Conservation (phyloP, 2,329 filamentous ascomycete genomes). For the Chaetomium strumarium region DNA sequence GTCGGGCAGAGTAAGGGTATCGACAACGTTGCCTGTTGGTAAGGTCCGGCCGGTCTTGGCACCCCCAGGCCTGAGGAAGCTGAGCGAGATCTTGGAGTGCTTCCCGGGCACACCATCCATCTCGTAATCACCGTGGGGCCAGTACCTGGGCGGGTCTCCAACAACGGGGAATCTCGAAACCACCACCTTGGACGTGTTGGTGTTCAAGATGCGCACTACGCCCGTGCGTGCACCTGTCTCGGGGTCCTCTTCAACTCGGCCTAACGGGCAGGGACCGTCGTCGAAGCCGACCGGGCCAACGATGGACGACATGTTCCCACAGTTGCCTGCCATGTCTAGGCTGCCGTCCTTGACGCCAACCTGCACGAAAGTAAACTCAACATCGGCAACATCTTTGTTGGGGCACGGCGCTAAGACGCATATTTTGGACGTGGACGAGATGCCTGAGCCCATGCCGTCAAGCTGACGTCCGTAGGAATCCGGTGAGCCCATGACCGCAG, state of each 20-base stretch:
- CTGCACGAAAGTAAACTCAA: conserved; percentile 61
- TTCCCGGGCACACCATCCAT: conserved; percentile 38
- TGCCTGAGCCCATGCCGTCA: conserved; percentile 63
- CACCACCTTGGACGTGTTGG: conserved; percentile 58
- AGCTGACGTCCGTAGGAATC: conserved; percentile 65
- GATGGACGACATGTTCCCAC: conserved; percentile 66
- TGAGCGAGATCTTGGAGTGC: conserved; percentile 32
- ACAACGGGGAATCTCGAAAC: conserved; percentile 33
- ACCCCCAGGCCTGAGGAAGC: conserved; percentile 36
- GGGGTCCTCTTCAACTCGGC: conserved; percentile 8
- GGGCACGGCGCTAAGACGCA: conserved; percentile 52
- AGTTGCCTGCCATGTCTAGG: conserved; percentile 65
- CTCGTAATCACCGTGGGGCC: conserved; percentile 30
- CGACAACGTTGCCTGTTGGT: conserved; percentile 34
- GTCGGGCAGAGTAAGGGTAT: conserved; percentile 28
- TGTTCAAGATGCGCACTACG: conserved; percentile 60
- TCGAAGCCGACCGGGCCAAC: conserved; percentile 62
- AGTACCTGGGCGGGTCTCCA: conserved; percentile 30
- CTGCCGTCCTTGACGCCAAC: conserved; percentile 56
- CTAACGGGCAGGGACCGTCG: conserved; percentile 37
- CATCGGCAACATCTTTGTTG: conserved; percentile 15
- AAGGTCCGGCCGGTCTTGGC: conserved; percentile 36
- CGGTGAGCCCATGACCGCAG: conserved; percentile 53
- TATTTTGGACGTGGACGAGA: conserved; percentile 65
- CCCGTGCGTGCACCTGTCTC: conserved; percentile 22